Percentiles rank a stretch among this genome's conserved stretches.
These are phyloP conservation scores for Microcyclosporella mali DNA, from an alignment of 2,329 filamentous ascomycete genomes.

Conservation along the genomic window DNA sequence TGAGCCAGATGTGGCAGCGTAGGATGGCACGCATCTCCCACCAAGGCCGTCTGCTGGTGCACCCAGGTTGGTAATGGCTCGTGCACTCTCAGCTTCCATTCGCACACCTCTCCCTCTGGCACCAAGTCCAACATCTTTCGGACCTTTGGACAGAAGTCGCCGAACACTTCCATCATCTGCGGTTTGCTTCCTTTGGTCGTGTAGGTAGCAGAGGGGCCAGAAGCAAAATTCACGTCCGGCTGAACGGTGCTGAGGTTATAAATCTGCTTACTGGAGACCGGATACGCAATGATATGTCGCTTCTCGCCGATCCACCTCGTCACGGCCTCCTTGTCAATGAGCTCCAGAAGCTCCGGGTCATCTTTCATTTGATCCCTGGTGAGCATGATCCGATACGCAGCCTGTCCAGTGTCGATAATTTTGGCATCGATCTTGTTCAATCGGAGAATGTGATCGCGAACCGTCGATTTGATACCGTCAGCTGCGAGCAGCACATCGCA, in stretches of 20 bases:
- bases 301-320: constrained; percentile 71
- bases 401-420: constrained; percentile 65
- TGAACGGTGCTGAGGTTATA: constrained; percentile 62
- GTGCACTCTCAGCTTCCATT: constrained; percentile 60
- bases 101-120: constrained; percentile 58
- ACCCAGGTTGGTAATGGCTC: constrained; percentile 59
- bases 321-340: constrained; percentile 61
- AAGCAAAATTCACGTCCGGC: constrained; percentile 54
- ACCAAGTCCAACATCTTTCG: constrained; percentile 56
- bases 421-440: constrained; percentile 47
- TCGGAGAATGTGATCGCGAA: constrained; percentile 49
- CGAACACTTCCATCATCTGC: constrained; percentile 55
- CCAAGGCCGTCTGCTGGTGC: constrained; percentile 46
- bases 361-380: constrained; percentile 59
- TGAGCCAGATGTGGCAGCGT: constrained; percentile 60
- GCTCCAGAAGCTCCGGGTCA: constrained; percentile 61
- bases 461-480: constrained; percentile 46
- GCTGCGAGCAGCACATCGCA: constrained; percentile 42
- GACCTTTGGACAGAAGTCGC: constrained; percentile 56
- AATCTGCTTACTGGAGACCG: constrained; percentile 60
- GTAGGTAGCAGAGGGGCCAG: constrained; percentile 54
- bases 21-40: constrained; percentile 58
- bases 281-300: constrained; percentile 72
- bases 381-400: constrained; percentile 74
- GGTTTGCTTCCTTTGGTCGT: constrained; percentile 57